Base-by-base conservation (phyloP, 1,284 basidiomycete genomes). In the Taiwanofungus camphoratus region DNA sequence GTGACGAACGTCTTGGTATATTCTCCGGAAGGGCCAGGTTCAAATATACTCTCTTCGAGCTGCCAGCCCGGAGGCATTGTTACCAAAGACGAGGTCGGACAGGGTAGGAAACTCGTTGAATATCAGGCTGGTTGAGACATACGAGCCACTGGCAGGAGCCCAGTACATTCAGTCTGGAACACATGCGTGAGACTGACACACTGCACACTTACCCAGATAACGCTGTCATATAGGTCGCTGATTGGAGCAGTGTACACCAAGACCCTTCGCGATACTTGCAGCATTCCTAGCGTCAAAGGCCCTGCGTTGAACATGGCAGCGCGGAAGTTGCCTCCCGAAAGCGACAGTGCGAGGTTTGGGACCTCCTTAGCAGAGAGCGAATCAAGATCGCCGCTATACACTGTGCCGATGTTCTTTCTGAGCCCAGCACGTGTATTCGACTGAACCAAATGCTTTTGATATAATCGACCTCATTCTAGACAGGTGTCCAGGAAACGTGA, bases 231-330 rank as follows among this genome's bases (percentile, higher is more conserved):
- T 45, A 45, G 6, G 39, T 41, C 23, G 44, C 33, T 7, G 44
- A 45, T 23, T 45, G 44, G 18, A 45, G 39, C n/a, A n/a, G 3
- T 41, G 34, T n/a, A 38, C 44, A 15, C 44, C 44, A n/a, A 45
- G 39, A 1, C 44, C 44, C 7, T 21, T 41, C 9, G 27, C n/a
- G 15, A 45, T 34, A 24, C 44, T 45, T 12, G 32, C 32, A 3
- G 7, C 13, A 15, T 41, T 36, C 31, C 44, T 31, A 18, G 38
- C 16, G 23, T 45, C 44, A 34, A 45, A 45, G 15, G 44, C 39
- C 8, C 44, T 13, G 22, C 39, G 21, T 34, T 39, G 39, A 45
- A 45, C 7, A 45, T 21, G 8, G 44, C 31, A 11, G 44, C 44
- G 7, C 44, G 38, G 29, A 41, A 41, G 21, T 41, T 33, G 11